Conservation (phyloP, 495 filamentous ascomycete species). For the Neurospora pannonica region DNA sequence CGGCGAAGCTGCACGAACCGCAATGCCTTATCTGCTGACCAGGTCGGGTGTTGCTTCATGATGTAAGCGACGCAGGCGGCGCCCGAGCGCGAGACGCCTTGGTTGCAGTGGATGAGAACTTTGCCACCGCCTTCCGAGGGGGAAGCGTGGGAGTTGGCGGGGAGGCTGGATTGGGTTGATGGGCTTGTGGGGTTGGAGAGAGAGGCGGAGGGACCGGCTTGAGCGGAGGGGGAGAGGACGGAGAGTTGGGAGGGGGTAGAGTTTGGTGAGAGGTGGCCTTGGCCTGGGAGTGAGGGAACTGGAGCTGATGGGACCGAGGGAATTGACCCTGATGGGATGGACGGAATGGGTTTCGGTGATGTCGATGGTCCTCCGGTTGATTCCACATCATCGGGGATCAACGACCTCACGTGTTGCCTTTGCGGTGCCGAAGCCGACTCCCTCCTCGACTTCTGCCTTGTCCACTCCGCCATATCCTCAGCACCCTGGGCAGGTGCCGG, state of each 20-base stretch:
- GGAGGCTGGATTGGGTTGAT: not conserved
- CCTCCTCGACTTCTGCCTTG: not conserved
- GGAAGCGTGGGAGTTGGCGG: not conserved
- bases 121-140: not conserved
- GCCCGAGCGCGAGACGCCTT: not conserved
- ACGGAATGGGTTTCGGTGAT: not conserved
- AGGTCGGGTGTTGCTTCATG: not conserved
- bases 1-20: not conserved
- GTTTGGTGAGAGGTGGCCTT: not conserved
- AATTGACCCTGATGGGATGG: not conserved
- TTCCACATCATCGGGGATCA: not conserved
- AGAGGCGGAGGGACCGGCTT: no score
- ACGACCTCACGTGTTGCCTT: not conserved
- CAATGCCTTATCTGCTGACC: not conserved
- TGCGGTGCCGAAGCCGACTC: not conserved
- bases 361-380: not conserved
- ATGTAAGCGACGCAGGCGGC: not conserved
- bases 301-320: not conserved
- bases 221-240: not conserved
- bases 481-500: not conserved
- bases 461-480: not conserved
- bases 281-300: not conserved
- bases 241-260: not conserved
- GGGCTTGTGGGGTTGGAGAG: not conserved
- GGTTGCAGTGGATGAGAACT: not conserved